These are phyloP conservation scores for Xanthoconium purpureum DNA, from an alignment of 768 basidiomycete genomes.

Conservation along the genomic window DNA sequence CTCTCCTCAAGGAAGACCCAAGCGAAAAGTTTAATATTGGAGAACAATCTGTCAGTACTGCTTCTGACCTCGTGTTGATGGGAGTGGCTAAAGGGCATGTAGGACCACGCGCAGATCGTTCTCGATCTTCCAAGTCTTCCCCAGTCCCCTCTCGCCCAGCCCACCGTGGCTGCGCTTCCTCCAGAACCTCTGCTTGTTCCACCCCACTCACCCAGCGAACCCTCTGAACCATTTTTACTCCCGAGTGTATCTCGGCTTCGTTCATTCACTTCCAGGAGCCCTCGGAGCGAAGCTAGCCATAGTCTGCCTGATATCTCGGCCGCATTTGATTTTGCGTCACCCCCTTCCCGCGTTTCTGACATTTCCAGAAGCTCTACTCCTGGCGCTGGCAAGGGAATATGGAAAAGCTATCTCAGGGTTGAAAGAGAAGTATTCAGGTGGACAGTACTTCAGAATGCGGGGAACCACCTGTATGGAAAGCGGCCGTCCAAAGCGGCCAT, in stretches of 20 bases:
- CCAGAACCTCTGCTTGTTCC: conserved; percentile 18
- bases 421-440: conserved; percentile 70
- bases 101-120: conserved; percentile 36
- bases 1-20: conserved; percentile 41
- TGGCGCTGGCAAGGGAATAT: conserved; percentile 31
- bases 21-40: conserved; percentile 29
- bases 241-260: conserved; percentile 79
- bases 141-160: conserved; percentile 35
- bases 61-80: conserved; percentile 17
- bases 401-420: conserved; percentile 19
- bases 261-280: conserved; percentile 54
- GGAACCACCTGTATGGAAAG: conserved; percentile 52
- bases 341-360: conserved; percentile 65
- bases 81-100: conserved; percentile 24
- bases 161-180: conserved; percentile 36
- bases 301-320: conserved; percentile 43
- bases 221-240: conserved; percentile 59
- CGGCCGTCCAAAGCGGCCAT: conserved; percentile 57
- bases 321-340: conserved; percentile 46
- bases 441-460: conserved; percentile 62
- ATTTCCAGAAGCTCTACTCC: conserved; percentile 66
- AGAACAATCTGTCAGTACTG: conserved; percentile 33
- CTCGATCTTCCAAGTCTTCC: conserved; percentile 40
- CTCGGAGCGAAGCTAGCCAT: conserved; percentile 42
- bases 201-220: not conserved